These are phyloP conservation scores for Ploettnerulaceae sp. DNA, from an alignment of 2,329 filamentous ascomycete species.

Conservation along the genomic window DNA sequence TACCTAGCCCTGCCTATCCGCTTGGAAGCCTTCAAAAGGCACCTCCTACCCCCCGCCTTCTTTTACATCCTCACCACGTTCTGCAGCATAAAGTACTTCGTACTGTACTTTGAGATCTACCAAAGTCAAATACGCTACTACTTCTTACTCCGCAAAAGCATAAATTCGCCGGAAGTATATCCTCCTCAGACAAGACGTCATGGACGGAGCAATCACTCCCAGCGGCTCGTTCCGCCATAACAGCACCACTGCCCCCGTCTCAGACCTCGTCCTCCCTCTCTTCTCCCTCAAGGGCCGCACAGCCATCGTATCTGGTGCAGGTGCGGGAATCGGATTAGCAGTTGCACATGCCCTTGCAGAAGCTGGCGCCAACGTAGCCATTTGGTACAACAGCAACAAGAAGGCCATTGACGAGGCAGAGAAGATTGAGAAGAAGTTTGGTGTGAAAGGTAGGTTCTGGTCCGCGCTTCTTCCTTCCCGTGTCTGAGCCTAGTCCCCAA, in stretches of 20 bases:
- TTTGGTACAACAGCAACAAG: conserved; percentile 60
- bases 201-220: conserved; percentile 21
- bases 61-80: background rate
- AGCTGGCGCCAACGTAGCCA: conserved; percentile 43
- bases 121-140: too few relatives aligned
- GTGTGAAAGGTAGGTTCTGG: conserved; percentile 56
- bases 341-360: conserved; percentile 41
- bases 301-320: conserved; percentile 46
- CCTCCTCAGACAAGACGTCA: conserved; percentile 3
- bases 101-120: too few relatives aligned
- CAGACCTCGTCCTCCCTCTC: conserved; percentile 53
- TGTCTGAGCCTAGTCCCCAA: background rate
- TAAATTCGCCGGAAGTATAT: too few relatives aligned
- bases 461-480: background rate
- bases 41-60: background rate
- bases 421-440: conserved; percentile 59
- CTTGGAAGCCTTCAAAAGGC: conserved; percentile 2
- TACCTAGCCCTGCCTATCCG: too few relatives aligned
- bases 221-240: conserved; percentile 51
- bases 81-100: background rate
- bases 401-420: conserved; percentile 57
- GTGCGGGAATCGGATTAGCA: conserved; percentile 42
- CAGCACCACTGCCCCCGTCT: conserved; percentile 44
- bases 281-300: conserved; percentile 54
- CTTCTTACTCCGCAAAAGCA: too few relatives aligned